These are phyloP conservation scores for Brettanomyces anomalus DNA, from an alignment of 805 yeast species.

Conservation along the genomic window DNA sequence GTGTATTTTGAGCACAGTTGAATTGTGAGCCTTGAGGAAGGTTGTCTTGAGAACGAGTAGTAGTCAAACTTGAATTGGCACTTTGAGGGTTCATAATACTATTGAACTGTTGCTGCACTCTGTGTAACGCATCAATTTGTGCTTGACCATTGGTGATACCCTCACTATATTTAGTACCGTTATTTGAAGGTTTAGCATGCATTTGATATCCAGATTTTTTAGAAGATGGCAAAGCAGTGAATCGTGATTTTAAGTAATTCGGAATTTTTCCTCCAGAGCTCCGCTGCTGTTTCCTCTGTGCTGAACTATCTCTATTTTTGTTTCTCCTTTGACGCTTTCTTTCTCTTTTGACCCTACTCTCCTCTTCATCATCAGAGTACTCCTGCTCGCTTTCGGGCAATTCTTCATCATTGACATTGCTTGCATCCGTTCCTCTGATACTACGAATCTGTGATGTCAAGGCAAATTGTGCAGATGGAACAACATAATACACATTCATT, in stretches of 20 bases:
- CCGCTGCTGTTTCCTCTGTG: constrained; percentile 1
- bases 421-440: constrained; percentile 86
- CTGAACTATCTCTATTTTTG: not conserved
- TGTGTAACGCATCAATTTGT: too few species aligned
- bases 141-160: too few species aligned
- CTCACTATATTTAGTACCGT: too few species aligned
- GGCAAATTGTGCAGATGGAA: constrained; percentile 69
- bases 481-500: constrained; percentile 61
- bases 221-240: constrained; percentile 6
- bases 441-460: constrained; percentile 64
- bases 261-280: constrained; percentile 5
- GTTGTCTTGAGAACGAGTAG: too few species aligned
- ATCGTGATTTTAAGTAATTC: constrained; percentile 15
- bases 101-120: too few species aligned
- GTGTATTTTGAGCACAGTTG: too few species aligned
- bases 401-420: constrained; percentile 92
- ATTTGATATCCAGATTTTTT: not conserved
- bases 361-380: constrained; percentile 90
- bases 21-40: too few species aligned
- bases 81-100: too few species aligned
- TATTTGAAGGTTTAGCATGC: not conserved
- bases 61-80: too few species aligned
- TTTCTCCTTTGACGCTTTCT: constrained; percentile 50
- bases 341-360: constrained; percentile 55
- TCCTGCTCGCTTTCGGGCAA: constrained; percentile 89